These are phyloP conservation scores for Tremellales sp. DNA, from an alignment of 1,284 basidiomycete genomes.

Conservation along the genomic window DNA sequence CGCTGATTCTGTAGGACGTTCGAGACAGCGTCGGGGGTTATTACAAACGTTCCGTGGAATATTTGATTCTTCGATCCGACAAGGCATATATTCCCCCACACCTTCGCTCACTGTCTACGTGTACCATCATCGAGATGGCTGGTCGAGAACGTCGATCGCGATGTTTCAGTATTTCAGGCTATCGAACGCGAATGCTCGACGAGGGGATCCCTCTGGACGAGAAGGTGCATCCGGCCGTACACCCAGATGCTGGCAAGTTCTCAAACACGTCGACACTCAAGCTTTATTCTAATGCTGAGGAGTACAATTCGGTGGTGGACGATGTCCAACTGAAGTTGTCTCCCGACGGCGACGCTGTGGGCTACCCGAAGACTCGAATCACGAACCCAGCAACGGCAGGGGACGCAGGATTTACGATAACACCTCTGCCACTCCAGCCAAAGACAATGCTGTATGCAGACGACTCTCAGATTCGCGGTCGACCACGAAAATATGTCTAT, in stretches of 20 bases:
- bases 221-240: conserved; percentile 13
- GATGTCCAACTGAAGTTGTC: no score
- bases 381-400: no score
- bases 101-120: conserved; percentile 23
- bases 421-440: no score
- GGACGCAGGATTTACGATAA: no score
- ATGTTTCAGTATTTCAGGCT: conserved; percentile 22
- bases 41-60: conserved; percentile 36
- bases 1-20: conserved; percentile 21
- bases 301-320: no score
- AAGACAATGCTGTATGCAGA: conserved; percentile 18
- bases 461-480: conserved; percentile 32
- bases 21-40: conserved; percentile 13
- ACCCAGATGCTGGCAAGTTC: conserved; percentile 23
- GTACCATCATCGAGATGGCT: conserved; percentile 30
- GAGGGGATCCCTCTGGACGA: conserved; percentile 21
- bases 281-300: no score
- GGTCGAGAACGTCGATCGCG: conserved; percentile 36
- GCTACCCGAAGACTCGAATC: no score
- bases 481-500: conserved; percentile 40
- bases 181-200: conserved; percentile 21
- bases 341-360: no score
- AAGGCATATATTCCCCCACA: conserved; percentile 25
- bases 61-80: conserved; percentile 29
- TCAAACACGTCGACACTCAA: no score